Conservation (phyloP, 208 protist genomes). For the Herpetomonas samuelpessoai region DNA sequence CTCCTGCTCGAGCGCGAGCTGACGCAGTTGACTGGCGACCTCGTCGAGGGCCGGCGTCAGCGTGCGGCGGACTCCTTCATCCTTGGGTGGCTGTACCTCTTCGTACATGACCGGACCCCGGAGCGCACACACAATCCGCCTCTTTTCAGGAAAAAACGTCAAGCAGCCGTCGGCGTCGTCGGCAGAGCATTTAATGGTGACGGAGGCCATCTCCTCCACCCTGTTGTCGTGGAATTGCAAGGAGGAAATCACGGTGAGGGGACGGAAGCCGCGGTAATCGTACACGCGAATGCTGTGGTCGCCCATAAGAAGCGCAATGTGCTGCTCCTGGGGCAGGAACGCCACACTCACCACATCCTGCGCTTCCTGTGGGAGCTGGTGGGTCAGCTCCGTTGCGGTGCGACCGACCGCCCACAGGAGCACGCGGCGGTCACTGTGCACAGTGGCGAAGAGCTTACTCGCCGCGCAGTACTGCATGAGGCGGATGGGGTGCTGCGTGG, state of each 20-base stretch:
- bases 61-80: constrained; percentile 11
- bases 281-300: constrained; percentile 77
- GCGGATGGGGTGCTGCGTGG: constrained; percentile 30
- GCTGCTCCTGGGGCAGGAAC: constrained; percentile 43
- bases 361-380: constrained; percentile 71
- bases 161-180: constrained; percentile 69
- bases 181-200: constrained; percentile 53
- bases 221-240: constrained; percentile 33
- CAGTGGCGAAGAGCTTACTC: constrained; percentile 58
- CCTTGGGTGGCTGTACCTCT: constrained; percentile 4
- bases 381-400: constrained; percentile 50
- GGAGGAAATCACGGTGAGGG: constrained; percentile 48
- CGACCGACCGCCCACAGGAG: constrained; percentile 72
- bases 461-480: constrained; percentile 40
- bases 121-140: constrained; percentile 61
- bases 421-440: constrained; percentile 74
- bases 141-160: constrained; percentile 37
- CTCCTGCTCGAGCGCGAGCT: too few relatives aligned
- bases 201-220: constrained; percentile 55
- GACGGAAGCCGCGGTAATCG: constrained; percentile 57
- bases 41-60: background rate
- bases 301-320: constrained; percentile 54
- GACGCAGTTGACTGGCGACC: too few relatives aligned
- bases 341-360: constrained; percentile 72
- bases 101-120: constrained; percentile 71